Evolutionary conservation across 2,329 filamentous ascomycete species (phyloP).

Genomic region (Fusarium papillatum): DNA sequence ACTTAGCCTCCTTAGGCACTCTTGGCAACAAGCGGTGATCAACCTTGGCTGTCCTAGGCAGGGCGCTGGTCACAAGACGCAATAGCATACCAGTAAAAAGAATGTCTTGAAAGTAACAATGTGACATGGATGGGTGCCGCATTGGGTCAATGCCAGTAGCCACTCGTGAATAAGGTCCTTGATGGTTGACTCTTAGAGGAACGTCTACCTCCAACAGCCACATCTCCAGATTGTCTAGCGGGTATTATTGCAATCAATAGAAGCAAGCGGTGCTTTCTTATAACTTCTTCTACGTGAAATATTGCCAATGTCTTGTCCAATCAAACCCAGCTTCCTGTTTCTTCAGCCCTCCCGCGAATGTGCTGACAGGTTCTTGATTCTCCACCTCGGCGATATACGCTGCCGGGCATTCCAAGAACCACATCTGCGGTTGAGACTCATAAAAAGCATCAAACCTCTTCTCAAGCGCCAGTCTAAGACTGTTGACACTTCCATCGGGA

Average conservation of each 20-base stretch:
- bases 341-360: neutral
- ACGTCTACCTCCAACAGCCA: neutral
- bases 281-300: neutral
- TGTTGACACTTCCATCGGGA: neutral
- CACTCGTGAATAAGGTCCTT: neutral
- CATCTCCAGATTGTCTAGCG: neutral
- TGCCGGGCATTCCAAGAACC: neutral
- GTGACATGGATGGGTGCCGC: neutral
- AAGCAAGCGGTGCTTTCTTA: neutral
- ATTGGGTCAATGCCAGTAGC: neutral
- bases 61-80: neutral
- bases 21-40: neutral
- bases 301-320: neutral
- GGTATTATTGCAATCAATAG: neutral
- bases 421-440: neutral
- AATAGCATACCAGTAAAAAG: neutral
- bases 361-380: neutral
- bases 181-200: neutral
- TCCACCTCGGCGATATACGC: neutral
- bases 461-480: neutral
- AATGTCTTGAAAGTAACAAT: neutral
- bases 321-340: neutral
- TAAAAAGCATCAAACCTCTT: neutral
- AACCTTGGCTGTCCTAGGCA: neutral
- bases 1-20: neutral